These are phyloP conservation scores for Pseudogymnoascus sp. DNA, from an alignment of 2,329 filamentous ascomycete species.

Conservation along the genomic window DNA sequence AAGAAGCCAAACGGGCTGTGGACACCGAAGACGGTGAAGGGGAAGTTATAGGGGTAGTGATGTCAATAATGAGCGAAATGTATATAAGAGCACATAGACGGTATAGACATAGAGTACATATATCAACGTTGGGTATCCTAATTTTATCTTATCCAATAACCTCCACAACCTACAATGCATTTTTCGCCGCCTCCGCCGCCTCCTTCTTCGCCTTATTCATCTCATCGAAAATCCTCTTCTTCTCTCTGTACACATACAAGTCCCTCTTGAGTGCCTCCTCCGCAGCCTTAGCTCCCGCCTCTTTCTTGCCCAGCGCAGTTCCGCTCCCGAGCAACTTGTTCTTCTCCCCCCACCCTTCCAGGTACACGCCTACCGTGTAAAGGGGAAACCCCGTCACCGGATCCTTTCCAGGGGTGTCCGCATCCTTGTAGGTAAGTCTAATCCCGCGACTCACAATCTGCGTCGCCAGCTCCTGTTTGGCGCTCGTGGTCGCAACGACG, in stretches of 20 bases:
- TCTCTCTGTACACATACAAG: conserved; percentile 37
- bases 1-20: conserved; percentile 8
- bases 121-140: conserved; percentile 2
- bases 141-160: not conserved
- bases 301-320: conserved; percentile 56
- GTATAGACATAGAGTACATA: not conserved
- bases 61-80: not conserved
- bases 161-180: not conserved
- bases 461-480: conserved; percentile 46
- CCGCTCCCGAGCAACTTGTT: conserved; percentile 55
- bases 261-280: conserved; percentile 56
- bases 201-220: conserved; percentile 20
- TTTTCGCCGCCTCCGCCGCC: conserved; percentile 4
- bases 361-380: conserved; percentile 55
- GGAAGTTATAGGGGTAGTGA: not conserved
- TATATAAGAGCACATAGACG: not conserved
- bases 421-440: conserved; percentile 52
- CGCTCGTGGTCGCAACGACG: conserved; percentile 22
- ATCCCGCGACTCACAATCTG: conserved; percentile 42
- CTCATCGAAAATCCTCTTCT: conserved; percentile 38
- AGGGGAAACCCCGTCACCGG: conserved; percentile 45
- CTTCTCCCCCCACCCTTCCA: conserved; percentile 61
- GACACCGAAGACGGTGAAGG: not conserved
- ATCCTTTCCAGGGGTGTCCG: conserved; percentile 45
- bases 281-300: conserved; percentile 62